phyloP scores from a whole-genome alignment of 257 asterid species.

The Penstemon eatonii region DNA sequence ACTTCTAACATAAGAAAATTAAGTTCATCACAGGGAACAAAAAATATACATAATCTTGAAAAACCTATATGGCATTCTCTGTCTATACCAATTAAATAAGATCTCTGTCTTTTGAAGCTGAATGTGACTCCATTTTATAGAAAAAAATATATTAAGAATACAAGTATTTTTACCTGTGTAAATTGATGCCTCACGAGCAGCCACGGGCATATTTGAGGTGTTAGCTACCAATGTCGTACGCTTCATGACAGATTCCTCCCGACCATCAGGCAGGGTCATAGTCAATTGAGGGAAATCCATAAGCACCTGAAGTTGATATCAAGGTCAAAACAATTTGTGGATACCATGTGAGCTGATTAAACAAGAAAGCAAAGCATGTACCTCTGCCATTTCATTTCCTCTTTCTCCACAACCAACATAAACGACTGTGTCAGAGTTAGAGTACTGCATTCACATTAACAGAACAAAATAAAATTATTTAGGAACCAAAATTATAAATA shows the following conservation, averaged over 20 bases:
- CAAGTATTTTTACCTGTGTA: slow-evolving; percentile 65
- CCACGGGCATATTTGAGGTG: slow-evolving; percentile 99
- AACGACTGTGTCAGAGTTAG: slow-evolving; percentile 94
- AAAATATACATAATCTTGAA: neutral
- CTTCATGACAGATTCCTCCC: slow-evolving; percentile 99
- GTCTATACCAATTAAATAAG: neutral
- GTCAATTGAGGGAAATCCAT: slow-evolving; percentile 99
- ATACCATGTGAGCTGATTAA: slow-evolving; percentile 21
- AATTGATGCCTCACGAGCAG: slow-evolving; percentile 99
- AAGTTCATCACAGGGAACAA: neutral
- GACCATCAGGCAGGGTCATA: slow-evolving; percentile 98
- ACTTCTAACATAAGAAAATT: neutral
- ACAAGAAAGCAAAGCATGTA: slow-evolving; percentile 35
- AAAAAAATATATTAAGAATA: neutral
- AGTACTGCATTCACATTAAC: slow-evolving; percentile 64
- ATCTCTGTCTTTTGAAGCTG: neutral
- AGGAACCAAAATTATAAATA: slow-evolving; percentile 8
- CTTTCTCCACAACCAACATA: slow-evolving; percentile 99
- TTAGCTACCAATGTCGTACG: slow-evolving; percentile 99
- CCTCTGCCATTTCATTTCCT: slow-evolving; percentile 99
- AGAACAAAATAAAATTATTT: slow-evolving; percentile 23
- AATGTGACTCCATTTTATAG: neutral
- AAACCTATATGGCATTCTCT: neutral
- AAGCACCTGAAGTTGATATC: slow-evolving; percentile 67
- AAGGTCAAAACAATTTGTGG: slow-evolving; percentile 23